Conservation (phyloP, 2,329 filamentous ascomycete species). For the Ceratocystis albifundus region DNA sequence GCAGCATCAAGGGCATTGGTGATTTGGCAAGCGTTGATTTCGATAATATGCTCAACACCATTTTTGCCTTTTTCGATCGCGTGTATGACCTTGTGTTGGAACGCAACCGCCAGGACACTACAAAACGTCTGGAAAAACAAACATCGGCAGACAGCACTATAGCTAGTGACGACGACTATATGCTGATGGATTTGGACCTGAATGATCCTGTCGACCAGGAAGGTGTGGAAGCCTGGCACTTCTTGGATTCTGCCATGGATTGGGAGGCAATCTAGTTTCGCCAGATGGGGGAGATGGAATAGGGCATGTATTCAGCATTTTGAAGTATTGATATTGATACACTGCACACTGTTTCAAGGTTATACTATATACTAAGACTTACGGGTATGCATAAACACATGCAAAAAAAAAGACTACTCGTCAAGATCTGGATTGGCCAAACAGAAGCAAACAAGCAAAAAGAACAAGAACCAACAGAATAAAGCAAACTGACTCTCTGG, state of each 20-base stretch:
- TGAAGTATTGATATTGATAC: neutral
- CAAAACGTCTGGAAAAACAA: slow-evolving; percentile 20
- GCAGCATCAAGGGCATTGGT: slow-evolving; percentile 27
- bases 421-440: neutral
- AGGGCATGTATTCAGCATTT: neutral
- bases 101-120: slow-evolving; percentile 31
- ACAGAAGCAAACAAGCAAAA: neutral
- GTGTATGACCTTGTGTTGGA: slow-evolving; percentile 43
- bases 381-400: neutral
- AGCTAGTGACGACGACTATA: slow-evolving; percentile 7
- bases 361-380: too few relatives aligned
- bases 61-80: slow-evolving; percentile 48
- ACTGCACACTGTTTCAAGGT: neutral
- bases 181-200: slow-evolving; percentile 26
- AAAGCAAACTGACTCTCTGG: too few relatives aligned
- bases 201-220: slow-evolving; percentile 24
- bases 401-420: neutral
- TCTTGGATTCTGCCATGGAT: slow-evolving; percentile 50
- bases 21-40: slow-evolving; percentile 49
- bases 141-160: neutral
- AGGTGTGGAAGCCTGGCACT: slow-evolving; percentile 36
- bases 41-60: slow-evolving; percentile 44
- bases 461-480: too few relatives aligned
- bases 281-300: neutral
- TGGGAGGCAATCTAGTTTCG: slow-evolving; percentile 35